Evolutionary conservation across 805 yeast genomes (phyloP), one percentile per base, ranked within the genome.

Genomic region (Schwanniomyces polymorphus): DNA sequence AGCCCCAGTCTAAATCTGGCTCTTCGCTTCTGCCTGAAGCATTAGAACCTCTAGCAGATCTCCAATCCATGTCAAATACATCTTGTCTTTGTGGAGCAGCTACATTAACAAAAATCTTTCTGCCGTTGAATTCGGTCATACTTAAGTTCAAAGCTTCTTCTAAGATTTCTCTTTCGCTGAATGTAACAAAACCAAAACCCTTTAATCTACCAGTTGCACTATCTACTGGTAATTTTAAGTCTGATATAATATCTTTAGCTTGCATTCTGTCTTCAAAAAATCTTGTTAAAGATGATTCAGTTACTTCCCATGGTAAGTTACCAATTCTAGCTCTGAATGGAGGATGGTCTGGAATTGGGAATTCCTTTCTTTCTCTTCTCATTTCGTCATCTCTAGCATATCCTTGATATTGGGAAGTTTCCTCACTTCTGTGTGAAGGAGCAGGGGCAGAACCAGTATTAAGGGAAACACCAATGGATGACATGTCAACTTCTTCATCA

Each of bases 281-380:
- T 23, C 78, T 79, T 44, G 66, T 72, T 48, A 87, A 74, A 44
- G 75, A 80, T 31, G 75, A 82, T 67, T 92, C 97, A 41, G 75
- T 67, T 39, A 81, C 79, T 48, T 87, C 91, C 84, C 88, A 86
- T 50, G 97, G 89, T 62, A 94, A 80, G 72, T 91, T 91, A 63
- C 82, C 81, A 55, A 92, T 78, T 65, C 89, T 82, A n/a, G 97
- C 97, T 60, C 88, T 86, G 78, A 70, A 94, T 45, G 99, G 99
- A 16, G 97, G 91, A 44, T 72, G 78, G 58, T 90, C 92, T 40
- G 99, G 99, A 50, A 94, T 78, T 38, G 97, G 96, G 57, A 72
- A 86, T 63, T 86, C 91, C 52, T 74, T 76, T 68, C 88, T 80
- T 52, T 79, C 81, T 54, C 72, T 71, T 54, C 73, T 68, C 61